phyloP scores from a whole-genome alignment of 2,329 filamentous ascomycete species.

The Aspergillus quadricinctus region DNA sequence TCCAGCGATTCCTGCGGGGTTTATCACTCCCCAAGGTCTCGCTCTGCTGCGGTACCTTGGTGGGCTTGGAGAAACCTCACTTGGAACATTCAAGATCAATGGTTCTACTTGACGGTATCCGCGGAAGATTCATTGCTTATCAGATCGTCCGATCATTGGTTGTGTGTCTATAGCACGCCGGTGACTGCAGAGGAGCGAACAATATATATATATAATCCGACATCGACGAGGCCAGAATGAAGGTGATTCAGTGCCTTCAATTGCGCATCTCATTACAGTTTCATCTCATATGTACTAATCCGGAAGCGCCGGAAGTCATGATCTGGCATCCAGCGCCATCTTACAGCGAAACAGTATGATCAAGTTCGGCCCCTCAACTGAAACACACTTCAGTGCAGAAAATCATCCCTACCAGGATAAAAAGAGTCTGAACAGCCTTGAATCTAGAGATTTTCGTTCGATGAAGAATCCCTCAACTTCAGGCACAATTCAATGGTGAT shows the following conservation, averaged over 20 bases:
- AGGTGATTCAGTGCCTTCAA: neutral
- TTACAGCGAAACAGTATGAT: no score
- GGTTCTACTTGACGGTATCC: neutral
- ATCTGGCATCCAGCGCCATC: no score
- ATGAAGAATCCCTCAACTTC: no score
- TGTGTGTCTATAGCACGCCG: neutral
- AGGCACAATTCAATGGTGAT: neutral
- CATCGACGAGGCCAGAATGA: no score
- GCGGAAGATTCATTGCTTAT: neutral
- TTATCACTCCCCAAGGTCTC: neutral
- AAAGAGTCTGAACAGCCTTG: no score
- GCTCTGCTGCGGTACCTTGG: neutral
- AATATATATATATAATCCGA: neutral
- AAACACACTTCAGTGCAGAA: no score
- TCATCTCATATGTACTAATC: neutral
- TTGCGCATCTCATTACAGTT: neutral
- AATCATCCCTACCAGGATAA: no score
- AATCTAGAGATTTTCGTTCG: no score
- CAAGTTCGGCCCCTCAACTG: no score
- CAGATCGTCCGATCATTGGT: neutral
- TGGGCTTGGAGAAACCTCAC: neutral
- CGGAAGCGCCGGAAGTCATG: no score
- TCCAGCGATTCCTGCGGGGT: neutral
- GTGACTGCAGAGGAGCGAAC: neutral
- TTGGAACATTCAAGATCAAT: neutral